Evolutionary conservation across 331 rosid genomes (phyloP), one percentile per base, ranked within the genome.

Genomic region (Dryas integrifolia): DNA sequence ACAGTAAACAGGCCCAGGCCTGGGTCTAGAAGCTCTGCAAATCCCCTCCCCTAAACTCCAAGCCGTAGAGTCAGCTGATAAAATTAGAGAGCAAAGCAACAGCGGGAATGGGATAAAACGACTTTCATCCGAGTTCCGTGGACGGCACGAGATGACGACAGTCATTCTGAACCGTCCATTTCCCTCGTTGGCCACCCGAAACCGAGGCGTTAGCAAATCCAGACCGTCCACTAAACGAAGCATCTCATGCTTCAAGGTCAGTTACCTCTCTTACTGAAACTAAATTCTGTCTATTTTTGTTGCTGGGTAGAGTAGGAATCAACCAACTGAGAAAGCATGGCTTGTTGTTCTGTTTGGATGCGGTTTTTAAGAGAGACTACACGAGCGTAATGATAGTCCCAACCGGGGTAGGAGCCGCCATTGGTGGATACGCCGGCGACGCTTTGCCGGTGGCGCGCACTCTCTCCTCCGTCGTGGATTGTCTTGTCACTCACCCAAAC

Each of bases 351-450:
- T 58, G 70, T 76, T 58, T 72, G 73, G 79, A 51, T 49, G 49
- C 73, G 82, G 85, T 85, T 89, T 80, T 80, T 18, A 82, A 79
- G 85, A 85, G 92, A 79, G 84, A 93, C 41, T 90, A 93, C 77
- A 93, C 97, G 40, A 90, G 86, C 75, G 94, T 93, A 14, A 88
- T 90, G 96, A 90, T 90, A 76, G 88, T 87, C 52, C 97, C 96
- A 0, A 90, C 98, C 12, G 97, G 98, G 3, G 60, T 86, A 41
- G 94, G 94, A 57, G 98, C 98, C 18, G 67, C 96, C 72, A 93
- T 93, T 40, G 97, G 98, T 77, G 97, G 98, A 44, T 89, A 75
- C 66, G 96, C 96, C 4, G 97, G 97, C 3, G 97, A 93, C 47
- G 92, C 98, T 60, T 63, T 93, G 67, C 97, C 98, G 0, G 92